Conservation (phyloP, 2,329 filamentous ascomycete genomes). For the Colletotrichum sp. region DNA sequence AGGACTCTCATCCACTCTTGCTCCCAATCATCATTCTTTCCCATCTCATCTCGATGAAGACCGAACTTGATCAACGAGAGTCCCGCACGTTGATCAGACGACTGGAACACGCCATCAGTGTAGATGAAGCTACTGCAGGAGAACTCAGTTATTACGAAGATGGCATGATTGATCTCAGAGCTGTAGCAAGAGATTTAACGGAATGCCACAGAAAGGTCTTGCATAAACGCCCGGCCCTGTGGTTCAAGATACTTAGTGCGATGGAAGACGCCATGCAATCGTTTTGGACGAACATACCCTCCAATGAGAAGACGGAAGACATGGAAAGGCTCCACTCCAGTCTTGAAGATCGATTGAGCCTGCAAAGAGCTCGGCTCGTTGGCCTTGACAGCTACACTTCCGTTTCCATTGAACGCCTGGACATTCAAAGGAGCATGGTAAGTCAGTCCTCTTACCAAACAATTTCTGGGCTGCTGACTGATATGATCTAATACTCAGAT, state of each 20-base stretch:
- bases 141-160: not conserved
- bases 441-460: too few species aligned
- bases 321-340: not conserved
- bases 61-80: not conserved
- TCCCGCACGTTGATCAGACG: not conserved
- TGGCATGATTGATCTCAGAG: not conserved
- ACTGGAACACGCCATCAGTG: not conserved
- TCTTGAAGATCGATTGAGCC: not conserved
- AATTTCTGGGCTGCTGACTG: accelerated
- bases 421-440: not conserved
- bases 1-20: not conserved
- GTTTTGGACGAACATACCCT: not conserved
- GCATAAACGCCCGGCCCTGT: not conserved
- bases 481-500: not conserved
- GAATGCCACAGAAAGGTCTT: not conserved
- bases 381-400: not conserved
- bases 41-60: not conserved
- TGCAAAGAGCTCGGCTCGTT: not conserved
- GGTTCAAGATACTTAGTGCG: not conserved
- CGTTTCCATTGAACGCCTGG: not conserved
- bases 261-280: not conserved
- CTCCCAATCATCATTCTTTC: not conserved
- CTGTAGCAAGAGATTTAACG: not conserved
- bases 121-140: not conserved
- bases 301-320: not conserved